phyloP scores from a whole-genome alignment of 2,329 filamentous ascomycete genomes.

The Colletotrichum destructivum region DNA sequence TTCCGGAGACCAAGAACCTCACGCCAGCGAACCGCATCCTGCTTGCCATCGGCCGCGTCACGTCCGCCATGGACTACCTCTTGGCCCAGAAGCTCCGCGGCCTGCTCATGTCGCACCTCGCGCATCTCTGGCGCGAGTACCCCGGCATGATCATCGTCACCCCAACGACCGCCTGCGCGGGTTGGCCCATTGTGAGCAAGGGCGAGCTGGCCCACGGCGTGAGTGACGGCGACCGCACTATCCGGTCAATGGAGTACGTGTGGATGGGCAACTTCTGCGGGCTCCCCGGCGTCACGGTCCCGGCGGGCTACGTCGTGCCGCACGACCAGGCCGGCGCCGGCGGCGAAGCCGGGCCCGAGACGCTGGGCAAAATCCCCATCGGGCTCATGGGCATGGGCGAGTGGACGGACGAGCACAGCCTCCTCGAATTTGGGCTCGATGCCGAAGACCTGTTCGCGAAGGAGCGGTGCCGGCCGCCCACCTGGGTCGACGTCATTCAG shows the following conservation, averaged over 20 bases:
- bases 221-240: slow-evolving; percentile 62
- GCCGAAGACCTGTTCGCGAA: slow-evolving; percentile 58
- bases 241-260: slow-evolving; percentile 64
- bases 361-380: slow-evolving; percentile 62
- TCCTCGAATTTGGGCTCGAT: slow-evolving; percentile 65
- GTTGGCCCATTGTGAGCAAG: slow-evolving; percentile 57
- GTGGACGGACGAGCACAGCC: slow-evolving; percentile 66
- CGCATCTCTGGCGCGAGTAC: slow-evolving; percentile 74
- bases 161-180: slow-evolving; percentile 72
- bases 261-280: slow-evolving; percentile 69
- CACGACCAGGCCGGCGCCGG: slow-evolving; percentile 51
- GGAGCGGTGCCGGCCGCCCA: slow-evolving; percentile 52
- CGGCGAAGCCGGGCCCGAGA: slow-evolving; percentile 50
- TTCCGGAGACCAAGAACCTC: slow-evolving; percentile 64
- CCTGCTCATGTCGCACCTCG: slow-evolving; percentile 79
- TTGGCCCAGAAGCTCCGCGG: slow-evolving; percentile 79
- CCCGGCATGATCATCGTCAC: slow-evolving; percentile 81
- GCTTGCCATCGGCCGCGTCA: slow-evolving; percentile 73
- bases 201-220: slow-evolving; percentile 58
- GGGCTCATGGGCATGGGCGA: slow-evolving; percentile 71
- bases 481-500: slow-evolving; percentile 63
- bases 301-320: slow-evolving; percentile 61
- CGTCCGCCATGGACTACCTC: slow-evolving; percentile 76
- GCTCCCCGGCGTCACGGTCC: slow-evolving; percentile 61
- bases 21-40: slow-evolving; percentile 77